phyloP scores from a whole-genome alignment of 805 yeast genomes.

The Clavispora carvajalis region DNA sequence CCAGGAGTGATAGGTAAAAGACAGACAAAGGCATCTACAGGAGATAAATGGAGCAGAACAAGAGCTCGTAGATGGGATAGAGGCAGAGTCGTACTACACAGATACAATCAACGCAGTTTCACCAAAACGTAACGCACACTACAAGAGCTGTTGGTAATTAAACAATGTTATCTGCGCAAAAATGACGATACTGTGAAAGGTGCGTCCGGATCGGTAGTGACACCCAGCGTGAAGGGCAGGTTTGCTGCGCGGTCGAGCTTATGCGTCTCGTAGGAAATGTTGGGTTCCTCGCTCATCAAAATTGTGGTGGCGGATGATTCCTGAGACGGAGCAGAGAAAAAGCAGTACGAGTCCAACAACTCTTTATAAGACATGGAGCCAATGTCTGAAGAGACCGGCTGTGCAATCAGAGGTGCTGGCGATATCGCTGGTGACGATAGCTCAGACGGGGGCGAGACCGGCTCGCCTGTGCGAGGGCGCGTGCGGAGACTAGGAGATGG shows the following conservation, averaged over 20 bases:
- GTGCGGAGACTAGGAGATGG: slow-evolving; percentile 1
- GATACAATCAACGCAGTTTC: no score
- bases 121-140: no score
- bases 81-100: no score
- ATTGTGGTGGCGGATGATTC: slow-evolving; percentile 14
- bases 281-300: slow-evolving; percentile 14
- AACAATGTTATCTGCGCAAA: slow-evolving; percentile 1
- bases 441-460: background rate
- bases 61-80: no score
- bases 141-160: no score
- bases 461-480: background rate
- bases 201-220: background rate
- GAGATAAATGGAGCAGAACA: no score
- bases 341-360: slow-evolving; percentile 56
- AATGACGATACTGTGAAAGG: slow-evolving; percentile 2
- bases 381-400: slow-evolving; percentile 7
- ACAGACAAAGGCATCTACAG: no score
- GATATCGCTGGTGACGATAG: background rate
- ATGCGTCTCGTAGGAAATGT: background rate
- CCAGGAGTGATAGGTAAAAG: no score
- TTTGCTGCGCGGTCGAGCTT: background rate
- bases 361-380: slow-evolving; percentile 53
- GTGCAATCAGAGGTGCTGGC: background rate
- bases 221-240: background rate
- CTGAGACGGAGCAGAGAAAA: slow-evolving; percentile 34